phyloP scores from a whole-genome alignment of 2,329 filamentous ascomycete species.

The Colletotrichum kahawae region DNA sequence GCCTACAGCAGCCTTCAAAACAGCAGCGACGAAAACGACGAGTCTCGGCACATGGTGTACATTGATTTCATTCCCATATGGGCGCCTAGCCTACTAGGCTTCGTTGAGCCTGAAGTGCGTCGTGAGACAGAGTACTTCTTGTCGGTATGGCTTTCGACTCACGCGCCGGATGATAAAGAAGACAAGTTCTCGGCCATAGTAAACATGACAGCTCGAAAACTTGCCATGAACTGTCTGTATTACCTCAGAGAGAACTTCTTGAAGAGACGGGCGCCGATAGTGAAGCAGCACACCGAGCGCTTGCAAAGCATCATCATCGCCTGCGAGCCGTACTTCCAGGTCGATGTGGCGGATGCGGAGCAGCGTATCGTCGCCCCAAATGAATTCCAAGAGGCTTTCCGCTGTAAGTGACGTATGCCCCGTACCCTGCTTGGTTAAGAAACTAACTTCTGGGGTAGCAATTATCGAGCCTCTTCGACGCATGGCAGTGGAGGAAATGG shows the following conservation, averaged over 20 bases:
- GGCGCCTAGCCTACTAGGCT: constrained; percentile 56
- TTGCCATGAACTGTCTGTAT: constrained; percentile 50
- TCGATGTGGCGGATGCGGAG: background rate
- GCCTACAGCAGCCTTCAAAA: constrained; percentile 32
- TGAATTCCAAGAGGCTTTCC: constrained; percentile 38
- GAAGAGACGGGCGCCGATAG: constrained; percentile 43
- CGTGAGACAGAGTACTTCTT: constrained; percentile 49
- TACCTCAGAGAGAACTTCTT: constrained; percentile 55
- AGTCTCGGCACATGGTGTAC: constrained; percentile 29
- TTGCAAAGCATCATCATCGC: constrained; percentile 48
- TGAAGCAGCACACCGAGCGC: constrained; percentile 43
- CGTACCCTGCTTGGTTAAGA: background rate
- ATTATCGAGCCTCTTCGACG: constrained; percentile 55
- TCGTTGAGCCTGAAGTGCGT: constrained; percentile 48
- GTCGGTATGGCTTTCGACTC: constrained; percentile 38
- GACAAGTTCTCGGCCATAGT: constrained; percentile 34
- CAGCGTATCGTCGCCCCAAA: background rate
- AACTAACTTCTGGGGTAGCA: constrained; percentile 28
- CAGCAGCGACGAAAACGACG: constrained; percentile 31
- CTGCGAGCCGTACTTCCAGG: constrained; percentile 46
- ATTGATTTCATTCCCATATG: constrained; percentile 44
- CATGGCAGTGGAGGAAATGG: constrained; percentile 62
- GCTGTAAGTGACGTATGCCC: constrained; percentile 38
- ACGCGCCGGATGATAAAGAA: constrained; percentile 28
- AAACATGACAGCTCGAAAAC: constrained; percentile 37